phyloP scores from a whole-genome alignment of 2,329 filamentous ascomycete species.

The Xylaria digitata region DNA sequence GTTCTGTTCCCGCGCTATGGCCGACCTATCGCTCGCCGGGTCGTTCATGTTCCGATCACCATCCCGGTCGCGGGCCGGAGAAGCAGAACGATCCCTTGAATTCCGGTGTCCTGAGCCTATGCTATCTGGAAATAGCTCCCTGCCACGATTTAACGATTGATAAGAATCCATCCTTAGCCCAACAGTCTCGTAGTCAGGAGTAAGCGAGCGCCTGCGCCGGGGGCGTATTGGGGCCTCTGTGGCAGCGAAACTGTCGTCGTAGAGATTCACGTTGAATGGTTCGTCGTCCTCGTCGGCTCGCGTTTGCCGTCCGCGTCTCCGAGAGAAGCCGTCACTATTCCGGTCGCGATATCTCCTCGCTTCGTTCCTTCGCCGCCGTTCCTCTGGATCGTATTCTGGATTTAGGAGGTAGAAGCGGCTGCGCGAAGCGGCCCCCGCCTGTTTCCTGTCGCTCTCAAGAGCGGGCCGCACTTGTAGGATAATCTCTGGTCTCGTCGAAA shows the following conservation, averaged over 20 bases:
- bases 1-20: slow-evolving; percentile 51
- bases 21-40: slow-evolving; percentile 47
- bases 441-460: slow-evolving; percentile 81
- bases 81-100: slow-evolving; percentile 63
- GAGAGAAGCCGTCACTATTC: slow-evolving; percentile 52
- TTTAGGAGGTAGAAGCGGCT: slow-evolving; percentile 95
- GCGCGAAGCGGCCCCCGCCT: slow-evolving; percentile 77
- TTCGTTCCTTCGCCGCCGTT: slow-evolving; percentile 70
- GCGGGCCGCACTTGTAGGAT: slow-evolving; percentile 79
- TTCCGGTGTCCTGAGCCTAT: slow-evolving; percentile 45
- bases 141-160: slow-evolving; percentile 59
- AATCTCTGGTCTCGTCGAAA: slow-evolving; percentile 75
- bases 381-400: slow-evolving; percentile 86
- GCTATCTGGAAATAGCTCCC: slow-evolving; percentile 71
- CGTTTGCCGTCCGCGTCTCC: slow-evolving; percentile 50
- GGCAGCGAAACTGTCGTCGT: slow-evolving; percentile 74
- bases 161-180: slow-evolving; percentile 43
- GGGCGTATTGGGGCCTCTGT: slow-evolving; percentile 43
- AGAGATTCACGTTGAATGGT: slow-evolving; percentile 79
- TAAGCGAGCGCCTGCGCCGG: slow-evolving; percentile 52
- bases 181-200: slow-evolving; percentile 45
- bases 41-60: slow-evolving; percentile 55
- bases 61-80: slow-evolving; percentile 59
- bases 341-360: slow-evolving; percentile 71
- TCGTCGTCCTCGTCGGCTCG: slow-evolving; percentile 63